Evolutionary conservation across 2,329 filamentous ascomycete species (phyloP).

Genomic region (Aspergillus tubingensis): DNA sequence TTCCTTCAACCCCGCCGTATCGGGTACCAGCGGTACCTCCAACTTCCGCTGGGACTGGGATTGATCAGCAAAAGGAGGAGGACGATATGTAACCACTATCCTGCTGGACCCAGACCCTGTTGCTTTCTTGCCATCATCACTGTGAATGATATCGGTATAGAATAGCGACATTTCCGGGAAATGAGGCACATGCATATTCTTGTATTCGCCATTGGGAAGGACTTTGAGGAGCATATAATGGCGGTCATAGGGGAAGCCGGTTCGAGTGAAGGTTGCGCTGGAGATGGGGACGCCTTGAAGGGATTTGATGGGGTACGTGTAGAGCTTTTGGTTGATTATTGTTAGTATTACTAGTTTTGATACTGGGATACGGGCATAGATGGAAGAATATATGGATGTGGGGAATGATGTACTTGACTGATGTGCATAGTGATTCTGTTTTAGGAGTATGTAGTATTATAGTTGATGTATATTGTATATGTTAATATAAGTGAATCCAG

Average conservation of each 20-base stretch:
- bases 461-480: conserved; percentile 18
- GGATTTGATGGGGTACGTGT: conserved; percentile 73
- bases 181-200: conserved; percentile 62
- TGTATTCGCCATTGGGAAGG: conserved; percentile 30
- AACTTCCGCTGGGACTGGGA: conserved; percentile 34
- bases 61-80: conserved; percentile 23
- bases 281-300: conserved; percentile 63
- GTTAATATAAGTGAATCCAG: conserved; percentile 14
- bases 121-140: conserved; percentile 11
- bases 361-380: not conserved
- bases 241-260: conserved; percentile 66
- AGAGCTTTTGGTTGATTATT: conserved; percentile 51
- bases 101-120: conserved; percentile 27
- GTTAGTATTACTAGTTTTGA: not conserved
- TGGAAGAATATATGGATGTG: not conserved
- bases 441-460: not conserved
- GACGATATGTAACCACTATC: conserved; percentile 44
- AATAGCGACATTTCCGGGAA: conserved; percentile 67
- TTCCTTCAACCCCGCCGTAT: conserved; percentile 47
- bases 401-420: conserved; percentile 31
- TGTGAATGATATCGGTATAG: conserved; percentile 54
- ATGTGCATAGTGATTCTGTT: conserved; percentile 31
- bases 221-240: conserved; percentile 69
- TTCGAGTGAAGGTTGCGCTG: conserved; percentile 57
- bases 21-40: conserved; percentile 60